These are phyloP conservation scores for Magnolia officinalis DNA, from an alignment of 164 flowering plant genomes.

Conservation along the genomic window DNA sequence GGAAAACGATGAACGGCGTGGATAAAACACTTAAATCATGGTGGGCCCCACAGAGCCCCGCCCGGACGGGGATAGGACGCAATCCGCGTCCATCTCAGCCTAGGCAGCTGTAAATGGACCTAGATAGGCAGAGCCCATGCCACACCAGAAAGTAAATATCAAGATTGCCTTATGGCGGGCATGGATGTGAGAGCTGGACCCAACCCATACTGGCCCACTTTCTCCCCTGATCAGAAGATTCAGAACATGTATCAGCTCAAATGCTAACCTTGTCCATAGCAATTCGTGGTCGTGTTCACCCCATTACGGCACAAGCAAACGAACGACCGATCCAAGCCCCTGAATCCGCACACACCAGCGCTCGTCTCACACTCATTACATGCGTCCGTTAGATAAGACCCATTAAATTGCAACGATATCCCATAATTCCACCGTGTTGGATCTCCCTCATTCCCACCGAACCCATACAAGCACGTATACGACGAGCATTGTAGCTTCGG, in stretches of 20 bases:
- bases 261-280: constrained; percentile 52
- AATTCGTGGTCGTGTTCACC: constrained; percentile 42
- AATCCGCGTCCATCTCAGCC: too few relatives aligned
- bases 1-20: too few relatives aligned
- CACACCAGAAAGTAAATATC: too few relatives aligned
- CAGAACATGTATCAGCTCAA: background rate
- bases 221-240: too few relatives aligned
- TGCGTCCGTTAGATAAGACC: constrained; percentile 19
- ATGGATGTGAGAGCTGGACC: too few relatives aligned
- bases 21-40: too few relatives aligned
- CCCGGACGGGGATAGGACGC: too few relatives aligned
- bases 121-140: too few relatives aligned
- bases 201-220: too few relatives aligned
- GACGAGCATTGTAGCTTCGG: constrained; percentile 72
- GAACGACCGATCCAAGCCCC: constrained; percentile 32
- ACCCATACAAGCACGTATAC: constrained; percentile 49
- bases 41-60: too few relatives aligned
- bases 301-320: constrained; percentile 53
- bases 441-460: constrained; percentile 49
- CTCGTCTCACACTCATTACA: constrained; percentile 56
- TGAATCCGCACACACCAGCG: constrained; percentile 56
- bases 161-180: too few relatives aligned
- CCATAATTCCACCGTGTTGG: constrained; percentile 60
- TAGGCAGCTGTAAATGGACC: too few relatives aligned
- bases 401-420: constrained; percentile 42